A percentile compares a stretch with the other conserved stretches of the same genome.
phyloP scores from a whole-genome alignment of 495 filamentous ascomycete genomes.

The Poronia punctata region DNA sequence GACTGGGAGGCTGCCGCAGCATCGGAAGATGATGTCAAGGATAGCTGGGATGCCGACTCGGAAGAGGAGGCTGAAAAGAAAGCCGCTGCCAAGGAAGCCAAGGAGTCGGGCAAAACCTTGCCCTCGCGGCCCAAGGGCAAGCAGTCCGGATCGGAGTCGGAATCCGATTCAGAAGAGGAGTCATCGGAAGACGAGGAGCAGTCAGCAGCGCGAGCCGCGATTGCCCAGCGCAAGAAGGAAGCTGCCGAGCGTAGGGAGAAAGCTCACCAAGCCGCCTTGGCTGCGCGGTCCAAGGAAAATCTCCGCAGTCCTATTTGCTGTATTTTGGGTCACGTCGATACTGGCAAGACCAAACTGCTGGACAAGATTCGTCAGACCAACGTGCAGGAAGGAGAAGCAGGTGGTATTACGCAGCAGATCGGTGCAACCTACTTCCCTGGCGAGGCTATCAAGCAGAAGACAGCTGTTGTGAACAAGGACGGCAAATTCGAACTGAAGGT shows the following conservation, averaged over 20 bases:
- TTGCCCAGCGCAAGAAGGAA: constrained; percentile 73
- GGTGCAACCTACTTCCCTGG: constrained; percentile 99
- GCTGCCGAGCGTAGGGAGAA: constrained; percentile 83
- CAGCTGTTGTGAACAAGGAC: constrained; percentile 84
- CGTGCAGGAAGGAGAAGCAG: constrained; percentile 98
- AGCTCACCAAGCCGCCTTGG: constrained; percentile 84
- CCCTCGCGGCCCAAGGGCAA: constrained; percentile 38
- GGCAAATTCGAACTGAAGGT: constrained; percentile 94
- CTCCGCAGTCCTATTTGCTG: constrained; percentile 97
- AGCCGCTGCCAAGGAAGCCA: constrained; percentile 19
- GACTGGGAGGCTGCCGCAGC: constrained; percentile 88
- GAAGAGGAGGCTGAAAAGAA: constrained; percentile 59
- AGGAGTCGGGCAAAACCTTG: constrained; percentile 21
- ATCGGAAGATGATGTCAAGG: constrained; percentile 71
- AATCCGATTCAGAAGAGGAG: constrained; percentile 43
- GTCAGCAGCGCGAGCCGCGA: constrained; percentile 59
- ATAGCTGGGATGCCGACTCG: constrained; percentile 86
- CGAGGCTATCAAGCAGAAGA: constrained; percentile 87
- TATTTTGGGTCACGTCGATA: constrained; percentile 99
- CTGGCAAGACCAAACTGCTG: constrained; percentile 96
- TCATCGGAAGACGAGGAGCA: constrained; percentile 63
- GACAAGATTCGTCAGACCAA: constrained; percentile 99
- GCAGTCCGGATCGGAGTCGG: constrained; percentile 20
- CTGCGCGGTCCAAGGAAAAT: constrained; percentile 86
- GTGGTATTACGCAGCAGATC: constrained; percentile 99